phyloP scores from a whole-genome alignment of 2,329 filamentous ascomycete genomes.

The Penicillium corylophilum region DNA sequence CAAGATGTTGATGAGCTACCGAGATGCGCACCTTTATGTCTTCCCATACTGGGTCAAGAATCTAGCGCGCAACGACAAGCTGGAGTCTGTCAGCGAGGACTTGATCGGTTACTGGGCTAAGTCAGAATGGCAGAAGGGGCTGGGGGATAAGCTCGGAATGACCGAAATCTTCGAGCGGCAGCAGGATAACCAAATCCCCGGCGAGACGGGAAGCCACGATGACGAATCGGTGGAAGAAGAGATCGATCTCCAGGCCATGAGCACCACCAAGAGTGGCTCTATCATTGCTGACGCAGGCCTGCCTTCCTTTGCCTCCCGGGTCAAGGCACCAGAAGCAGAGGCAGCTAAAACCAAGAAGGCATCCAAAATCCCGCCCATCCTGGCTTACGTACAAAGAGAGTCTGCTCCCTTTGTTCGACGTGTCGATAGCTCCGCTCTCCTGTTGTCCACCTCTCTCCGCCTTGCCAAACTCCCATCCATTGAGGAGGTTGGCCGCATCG shows the following conservation, averaged over 20 bases:
- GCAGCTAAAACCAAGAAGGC: not conserved
- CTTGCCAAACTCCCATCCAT: conserved; percentile 76
- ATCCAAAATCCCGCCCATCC: conserved; percentile 52
- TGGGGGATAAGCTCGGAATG: conserved; percentile 75
- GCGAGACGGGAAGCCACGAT: conserved; percentile 38
- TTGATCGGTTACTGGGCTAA: conserved; percentile 96
- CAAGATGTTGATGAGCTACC: conserved; percentile 77
- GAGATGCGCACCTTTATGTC: conserved; percentile 92
- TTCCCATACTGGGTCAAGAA: conserved; percentile 90
- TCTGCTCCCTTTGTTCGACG: conserved; percentile 72
- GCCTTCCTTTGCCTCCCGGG: conserved; percentile 26
- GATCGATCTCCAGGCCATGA: conserved; percentile 55
- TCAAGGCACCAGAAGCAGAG: conserved; percentile 23
- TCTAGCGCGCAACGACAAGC: conserved; percentile 75
- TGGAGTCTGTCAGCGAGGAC: conserved; percentile 89
- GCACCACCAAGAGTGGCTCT: conserved; percentile 49
- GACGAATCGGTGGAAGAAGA: conserved; percentile 52
- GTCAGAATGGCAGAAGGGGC: conserved; percentile 80
- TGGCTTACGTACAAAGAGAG: conserved; percentile 72
- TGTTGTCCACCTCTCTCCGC: conserved; percentile 78
- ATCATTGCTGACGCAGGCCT: conserved; percentile 7
- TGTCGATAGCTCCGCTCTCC: conserved; percentile 80
- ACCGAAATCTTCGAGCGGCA: conserved; percentile 62
- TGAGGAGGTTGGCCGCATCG: conserved; percentile 59
- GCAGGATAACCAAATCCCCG: conserved; percentile 42